phyloP scores from a whole-genome alignment of 495 filamentous ascomycete genomes.

The Cetradonia linearis region DNA sequence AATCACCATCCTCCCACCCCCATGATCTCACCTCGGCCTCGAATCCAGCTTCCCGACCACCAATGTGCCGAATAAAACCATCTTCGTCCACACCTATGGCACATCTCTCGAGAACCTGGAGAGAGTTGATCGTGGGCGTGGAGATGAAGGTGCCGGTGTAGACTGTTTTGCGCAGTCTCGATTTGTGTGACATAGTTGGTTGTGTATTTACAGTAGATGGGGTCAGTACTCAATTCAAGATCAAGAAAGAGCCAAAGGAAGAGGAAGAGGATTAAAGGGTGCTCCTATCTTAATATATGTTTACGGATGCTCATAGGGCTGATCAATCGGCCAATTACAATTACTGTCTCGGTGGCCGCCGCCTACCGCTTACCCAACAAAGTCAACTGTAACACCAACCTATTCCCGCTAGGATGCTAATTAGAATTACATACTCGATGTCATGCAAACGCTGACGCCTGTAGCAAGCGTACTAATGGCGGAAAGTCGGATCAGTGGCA shows the following conservation, averaged over 20 bases:
- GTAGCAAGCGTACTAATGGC: conserved; percentile 12
- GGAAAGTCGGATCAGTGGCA: background rate
- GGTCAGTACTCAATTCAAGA: no score
- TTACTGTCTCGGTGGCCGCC: background rate
- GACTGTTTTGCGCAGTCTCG: conserved; percentile 22
- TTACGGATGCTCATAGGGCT: background rate
- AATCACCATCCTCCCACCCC: conserved; percentile 27
- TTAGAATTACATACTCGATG: no score
- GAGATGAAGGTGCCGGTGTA: conserved; percentile 42
- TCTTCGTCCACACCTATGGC: conserved; percentile 46
- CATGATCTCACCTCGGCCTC: conserved; percentile 18
- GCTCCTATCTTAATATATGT: no score
- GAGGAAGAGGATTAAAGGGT: background rate
- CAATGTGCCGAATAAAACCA: conserved; percentile 30
- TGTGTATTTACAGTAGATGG: no score
- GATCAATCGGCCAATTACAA: background rate
- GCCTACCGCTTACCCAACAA: background rate
- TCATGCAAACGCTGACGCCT: no score
- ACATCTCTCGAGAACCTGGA: conserved; percentile 36
- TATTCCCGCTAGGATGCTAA: no score
- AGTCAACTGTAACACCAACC: no score
- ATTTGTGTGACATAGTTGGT: no score
- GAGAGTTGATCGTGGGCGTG: conserved; percentile 25
- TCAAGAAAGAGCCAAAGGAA: no score
- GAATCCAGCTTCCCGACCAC: conserved; percentile 36